These are phyloP conservation scores for Bacidia rubella DNA, from an alignment of 495 filamentous ascomycete genomes.

Conservation along the genomic window DNA sequence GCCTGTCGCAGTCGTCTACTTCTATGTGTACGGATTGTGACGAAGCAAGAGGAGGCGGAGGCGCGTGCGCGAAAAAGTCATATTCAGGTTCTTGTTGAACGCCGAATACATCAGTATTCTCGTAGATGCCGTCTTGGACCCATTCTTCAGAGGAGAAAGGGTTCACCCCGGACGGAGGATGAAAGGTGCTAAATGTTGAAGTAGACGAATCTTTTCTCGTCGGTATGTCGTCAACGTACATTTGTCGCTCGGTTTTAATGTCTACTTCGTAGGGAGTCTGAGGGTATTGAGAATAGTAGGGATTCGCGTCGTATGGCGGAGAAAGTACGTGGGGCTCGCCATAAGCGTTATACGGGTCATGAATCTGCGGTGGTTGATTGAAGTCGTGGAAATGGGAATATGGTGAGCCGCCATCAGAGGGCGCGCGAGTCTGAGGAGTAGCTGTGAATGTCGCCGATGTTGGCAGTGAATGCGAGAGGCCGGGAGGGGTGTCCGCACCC, in stretches of 20 bases:
- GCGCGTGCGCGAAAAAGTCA: conserved; percentile 56
- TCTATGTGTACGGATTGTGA: conserved; percentile 59
- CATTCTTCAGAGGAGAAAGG: conserved; percentile 52
- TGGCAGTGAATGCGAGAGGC: conserved; percentile 67
- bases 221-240: conserved; percentile 82
- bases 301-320: conserved; percentile 22
- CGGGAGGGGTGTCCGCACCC: conserved; percentile 54
- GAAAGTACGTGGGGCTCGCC: conserved; percentile 34
- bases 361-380: conserved; percentile 41
- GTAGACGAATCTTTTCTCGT: conserved; percentile 69
- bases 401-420: conserved; percentile 69
- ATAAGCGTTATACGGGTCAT: conserved; percentile 46
- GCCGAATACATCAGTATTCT: conserved; percentile 29
- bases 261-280: conserved; percentile 76
- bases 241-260: conserved; percentile 87
- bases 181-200: conserved; percentile 77
- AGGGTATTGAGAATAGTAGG: conserved; percentile 38
- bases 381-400: conserved; percentile 61
- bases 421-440: conserved; percentile 54
- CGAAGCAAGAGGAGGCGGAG: conserved; percentile 20
- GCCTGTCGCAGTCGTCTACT: conserved; percentile 78
- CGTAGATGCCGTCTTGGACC: conserved; percentile 61
- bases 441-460: conserved; percentile 66
- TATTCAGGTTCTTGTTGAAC: conserved; percentile 52
- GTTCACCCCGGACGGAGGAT: conserved; percentile 58